phyloP scores from a whole-genome alignment of 2,329 filamentous ascomycete genomes.

The Trichoderma citrinoviride region DNA sequence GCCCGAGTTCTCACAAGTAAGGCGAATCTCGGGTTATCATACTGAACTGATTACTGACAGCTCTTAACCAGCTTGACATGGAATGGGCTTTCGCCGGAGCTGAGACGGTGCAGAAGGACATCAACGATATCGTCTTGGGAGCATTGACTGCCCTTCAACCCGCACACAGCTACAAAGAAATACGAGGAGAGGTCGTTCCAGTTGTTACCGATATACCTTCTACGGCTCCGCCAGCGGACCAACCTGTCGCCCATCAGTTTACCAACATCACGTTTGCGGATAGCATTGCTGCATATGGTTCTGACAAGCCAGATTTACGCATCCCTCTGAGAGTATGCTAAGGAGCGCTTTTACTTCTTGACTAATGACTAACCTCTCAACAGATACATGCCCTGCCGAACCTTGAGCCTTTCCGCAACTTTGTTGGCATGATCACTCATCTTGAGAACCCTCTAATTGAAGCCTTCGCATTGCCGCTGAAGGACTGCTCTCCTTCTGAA shows the following conservation, averaged over 20 bases:
- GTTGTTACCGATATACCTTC: conserved; percentile 31
- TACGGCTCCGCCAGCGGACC: conserved; percentile 19
- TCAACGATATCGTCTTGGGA: conserved; percentile 37
- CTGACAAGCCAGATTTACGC: conserved; percentile 88
- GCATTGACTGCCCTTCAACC: conserved; percentile 33
- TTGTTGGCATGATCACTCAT: conserved; percentile 72
- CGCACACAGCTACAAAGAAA: conserved; percentile 62
- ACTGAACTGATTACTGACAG: background rate
- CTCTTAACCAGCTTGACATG: conserved; percentile 67
- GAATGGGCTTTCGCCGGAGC: conserved; percentile 84
- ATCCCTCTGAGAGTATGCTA: conserved; percentile 61
- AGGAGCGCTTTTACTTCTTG: background rate
- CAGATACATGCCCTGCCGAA: conserved; percentile 66
- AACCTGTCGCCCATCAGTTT: conserved; percentile 33
- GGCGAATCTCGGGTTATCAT: background rate
- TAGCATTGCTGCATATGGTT: conserved; percentile 75
- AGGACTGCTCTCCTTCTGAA: conserved; percentile 48
- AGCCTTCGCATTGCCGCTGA: conserved; percentile 64
- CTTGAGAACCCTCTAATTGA: conserved; percentile 70
- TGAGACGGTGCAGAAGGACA: conserved; percentile 34
- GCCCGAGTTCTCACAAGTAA: conserved; percentile 89
- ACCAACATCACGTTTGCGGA: conserved; percentile 39
- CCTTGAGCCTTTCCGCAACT: conserved; percentile 54
- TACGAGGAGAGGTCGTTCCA: conserved; percentile 37
- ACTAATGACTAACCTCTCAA: conserved; percentile 24